A percentile compares a stretch with the other conserved stretches of the same genome.
Conservation (phyloP, 1,284 basidiomycete genomes). For the Jaminaea rosea region DNA sequence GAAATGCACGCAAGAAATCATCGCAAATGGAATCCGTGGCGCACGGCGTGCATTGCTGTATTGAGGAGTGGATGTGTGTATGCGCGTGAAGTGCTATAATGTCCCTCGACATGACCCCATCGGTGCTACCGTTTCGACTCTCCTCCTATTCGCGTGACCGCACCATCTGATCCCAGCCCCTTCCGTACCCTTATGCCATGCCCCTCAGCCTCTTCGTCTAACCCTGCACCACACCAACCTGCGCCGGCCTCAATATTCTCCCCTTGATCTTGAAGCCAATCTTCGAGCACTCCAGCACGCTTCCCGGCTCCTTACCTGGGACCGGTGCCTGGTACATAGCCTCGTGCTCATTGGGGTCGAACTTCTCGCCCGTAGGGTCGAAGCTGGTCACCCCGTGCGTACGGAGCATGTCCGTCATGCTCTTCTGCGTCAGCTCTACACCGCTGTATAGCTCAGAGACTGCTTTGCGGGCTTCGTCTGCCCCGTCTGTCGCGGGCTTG, state of each 20-base stretch:
- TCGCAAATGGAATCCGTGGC: too few species aligned
- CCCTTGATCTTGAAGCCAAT: conserved; percentile 57
- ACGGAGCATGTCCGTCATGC: conserved; percentile 78
- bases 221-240: conserved; percentile 76
- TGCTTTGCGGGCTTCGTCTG: conserved; percentile 28
- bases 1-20: too few species aligned
- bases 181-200: not conserved
- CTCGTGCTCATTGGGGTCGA: conserved; percentile 91
- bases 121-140: not conserved
- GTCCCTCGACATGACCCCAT: too few species aligned
- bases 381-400: conserved; percentile 84
- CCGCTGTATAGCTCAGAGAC: conserved; percentile 57
- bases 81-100: too few species aligned
- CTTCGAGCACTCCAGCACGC: conserved; percentile 84
- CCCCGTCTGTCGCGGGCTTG: conserved; percentile 39
- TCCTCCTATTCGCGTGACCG: not conserved
- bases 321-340: conserved; percentile 91
- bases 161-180: not conserved
- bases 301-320: conserved; percentile 72
- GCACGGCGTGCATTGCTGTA: too few species aligned
- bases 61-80: too few species aligned
- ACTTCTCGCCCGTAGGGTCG: conserved; percentile 81
- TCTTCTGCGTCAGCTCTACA: conserved; percentile 83
- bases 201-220: not conserved
- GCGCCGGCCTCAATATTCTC: conserved; percentile 78